These are phyloP conservation scores for Podospora pseudocomata DNA, from an alignment of 495 filamentous ascomycete species.

Conservation along the genomic window DNA sequence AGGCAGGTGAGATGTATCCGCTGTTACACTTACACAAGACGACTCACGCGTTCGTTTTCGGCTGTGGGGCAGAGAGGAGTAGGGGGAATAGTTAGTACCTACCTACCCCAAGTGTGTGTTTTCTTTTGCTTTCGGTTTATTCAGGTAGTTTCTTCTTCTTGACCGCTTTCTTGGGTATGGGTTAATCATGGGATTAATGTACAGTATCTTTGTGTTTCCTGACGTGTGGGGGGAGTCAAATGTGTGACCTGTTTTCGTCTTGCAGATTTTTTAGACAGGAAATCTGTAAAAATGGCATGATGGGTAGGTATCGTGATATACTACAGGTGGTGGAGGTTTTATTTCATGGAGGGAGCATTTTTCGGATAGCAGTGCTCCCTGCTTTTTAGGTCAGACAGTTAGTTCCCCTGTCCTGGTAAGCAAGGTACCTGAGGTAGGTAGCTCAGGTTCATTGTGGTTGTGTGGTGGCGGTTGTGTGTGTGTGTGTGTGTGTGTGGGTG, in stretches of 20 bases:
- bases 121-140: too few relatives aligned
- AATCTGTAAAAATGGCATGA: too few relatives aligned
- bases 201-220: too few relatives aligned
- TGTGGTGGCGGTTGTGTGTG: not conserved
- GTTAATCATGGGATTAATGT: too few relatives aligned
- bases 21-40: not conserved
- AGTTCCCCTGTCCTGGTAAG: not conserved
- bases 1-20: constrained; percentile 3
- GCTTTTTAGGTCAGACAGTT: not conserved
- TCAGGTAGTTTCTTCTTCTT: not conserved
- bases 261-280: too few relatives aligned
- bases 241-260: too few relatives aligned
- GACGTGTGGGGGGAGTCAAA: too few relatives aligned
- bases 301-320: too few relatives aligned
- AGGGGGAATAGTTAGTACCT: not conserved
- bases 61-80: constrained; percentile 5
- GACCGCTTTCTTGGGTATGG: not conserved
- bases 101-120: too few relatives aligned
- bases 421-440: not conserved
- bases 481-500: not conserved
- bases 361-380: not conserved
- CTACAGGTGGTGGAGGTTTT: too few relatives aligned
- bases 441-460: not conserved
- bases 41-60: not conserved
- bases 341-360: too few relatives aligned